phyloP scores from a whole-genome alignment of 345 rosid species.

The Geranium rotundifolium region DNA sequence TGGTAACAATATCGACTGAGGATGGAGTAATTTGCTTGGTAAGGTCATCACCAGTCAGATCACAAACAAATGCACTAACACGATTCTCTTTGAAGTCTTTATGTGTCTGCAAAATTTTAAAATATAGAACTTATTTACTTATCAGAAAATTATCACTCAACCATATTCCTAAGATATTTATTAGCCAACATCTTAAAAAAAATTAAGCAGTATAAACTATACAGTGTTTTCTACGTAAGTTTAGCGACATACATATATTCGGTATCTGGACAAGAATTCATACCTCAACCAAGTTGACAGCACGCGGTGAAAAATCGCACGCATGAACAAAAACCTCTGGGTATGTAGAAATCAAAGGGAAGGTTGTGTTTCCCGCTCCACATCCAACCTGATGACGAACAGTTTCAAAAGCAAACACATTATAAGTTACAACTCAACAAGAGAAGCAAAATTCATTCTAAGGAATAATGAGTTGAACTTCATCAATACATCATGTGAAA shows the following conservation, averaged over 20 bases:
- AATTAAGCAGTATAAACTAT: no score
- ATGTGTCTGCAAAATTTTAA: conserved; percentile 41
- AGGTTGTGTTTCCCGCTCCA: conserved; percentile 87
- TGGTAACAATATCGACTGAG: conserved; percentile 77
- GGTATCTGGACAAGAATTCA: conserved; percentile 9
- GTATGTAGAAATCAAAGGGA: conserved; percentile 67
- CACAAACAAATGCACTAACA: conserved; percentile 60
- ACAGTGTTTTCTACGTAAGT: no score
- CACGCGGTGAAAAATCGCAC: conserved; percentile 85
- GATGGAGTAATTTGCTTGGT: conserved; percentile 59
- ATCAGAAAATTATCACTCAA: no score
- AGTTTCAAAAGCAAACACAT: no score
- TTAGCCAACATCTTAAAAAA: no score
- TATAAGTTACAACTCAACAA: no score
- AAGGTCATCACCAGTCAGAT: conserved; percentile 66
- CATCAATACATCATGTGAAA: no score
- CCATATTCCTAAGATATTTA: no score
- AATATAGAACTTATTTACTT: no score
- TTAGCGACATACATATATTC: background rate
- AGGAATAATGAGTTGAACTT: no score
- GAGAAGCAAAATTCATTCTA: no score
- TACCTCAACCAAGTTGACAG: conserved; percentile 84
- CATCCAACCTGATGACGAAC: conserved; percentile 60
- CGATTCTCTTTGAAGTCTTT: conserved; percentile 54
- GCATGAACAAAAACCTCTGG: conserved; percentile 72